Evolutionary conservation across 2,329 filamentous ascomycete species (phyloP).

Genomic region (Alternaria arbusti): DNA sequence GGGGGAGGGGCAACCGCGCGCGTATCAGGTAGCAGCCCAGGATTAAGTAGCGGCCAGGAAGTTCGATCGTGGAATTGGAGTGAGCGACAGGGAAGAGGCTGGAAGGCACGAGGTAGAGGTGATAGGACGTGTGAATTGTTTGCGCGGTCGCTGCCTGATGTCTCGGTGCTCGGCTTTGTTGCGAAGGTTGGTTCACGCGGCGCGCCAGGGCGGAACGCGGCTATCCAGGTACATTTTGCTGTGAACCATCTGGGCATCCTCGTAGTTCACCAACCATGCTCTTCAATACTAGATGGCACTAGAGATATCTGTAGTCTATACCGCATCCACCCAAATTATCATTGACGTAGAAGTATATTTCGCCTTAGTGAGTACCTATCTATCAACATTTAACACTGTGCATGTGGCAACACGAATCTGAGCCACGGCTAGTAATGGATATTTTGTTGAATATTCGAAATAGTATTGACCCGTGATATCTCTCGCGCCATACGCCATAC

Average conservation of each 20-base stretch:
- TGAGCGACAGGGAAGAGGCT: neutral
- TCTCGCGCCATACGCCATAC: conserved; percentile 18
- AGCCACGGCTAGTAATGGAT: neutral
- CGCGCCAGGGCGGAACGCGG: neutral
- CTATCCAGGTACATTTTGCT: neutral
- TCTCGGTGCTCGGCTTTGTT: conserved; percentile 3
- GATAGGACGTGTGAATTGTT: neutral
- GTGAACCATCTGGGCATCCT: neutral
- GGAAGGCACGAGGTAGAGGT: neutral
- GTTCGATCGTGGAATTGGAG: neutral
- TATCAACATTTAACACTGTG: neutral
- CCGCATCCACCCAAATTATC: accelerated
- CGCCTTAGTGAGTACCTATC: accelerated
- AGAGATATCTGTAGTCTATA: neutral
- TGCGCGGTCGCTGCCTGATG: neutral
- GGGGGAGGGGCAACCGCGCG: conserved; percentile 11
- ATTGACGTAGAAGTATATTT: neutral
- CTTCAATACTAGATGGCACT: neutral
- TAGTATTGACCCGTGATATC: conserved; percentile 13
- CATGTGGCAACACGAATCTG: neutral
- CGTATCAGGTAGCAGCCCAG: conserved; percentile 3
- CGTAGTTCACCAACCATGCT: neutral
- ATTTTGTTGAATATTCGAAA: neutral
- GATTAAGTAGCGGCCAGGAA: neutral
- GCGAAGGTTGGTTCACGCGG: conserved; percentile 2